A percentile compares a stretch with the other conserved stretches of the same genome.
phyloP scores from a whole-genome alignment of 441 rosid genomes.

The Omphalea diandra region DNA sequence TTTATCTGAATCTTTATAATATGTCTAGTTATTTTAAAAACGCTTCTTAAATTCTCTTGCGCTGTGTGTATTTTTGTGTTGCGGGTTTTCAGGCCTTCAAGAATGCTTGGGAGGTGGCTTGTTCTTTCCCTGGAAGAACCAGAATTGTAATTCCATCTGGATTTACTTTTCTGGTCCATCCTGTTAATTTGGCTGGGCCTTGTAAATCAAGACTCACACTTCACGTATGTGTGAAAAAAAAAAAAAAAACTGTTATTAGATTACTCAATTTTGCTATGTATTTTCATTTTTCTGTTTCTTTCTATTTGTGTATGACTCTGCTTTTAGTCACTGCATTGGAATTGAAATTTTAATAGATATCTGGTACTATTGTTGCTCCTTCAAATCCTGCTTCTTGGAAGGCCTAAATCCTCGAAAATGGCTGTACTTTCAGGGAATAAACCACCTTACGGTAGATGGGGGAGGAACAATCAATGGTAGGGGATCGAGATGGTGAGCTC shows the following conservation, averaged over 20 bases:
- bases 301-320: neutral
- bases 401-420: slow-evolving; percentile 74
- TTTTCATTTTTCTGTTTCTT: neutral
- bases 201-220: slow-evolving; percentile 79
- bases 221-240: slow-evolving; percentile 48
- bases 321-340: slow-evolving; percentile 13
- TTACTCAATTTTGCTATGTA: neutral
- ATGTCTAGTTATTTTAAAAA: neutral
- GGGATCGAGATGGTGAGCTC: slow-evolving; percentile 88
- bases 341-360: slow-evolving; percentile 44
- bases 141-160: slow-evolving; percentile 57
- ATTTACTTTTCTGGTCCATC: slow-evolving; percentile 51
- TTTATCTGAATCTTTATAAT: neutral
- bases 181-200: slow-evolving; percentile 71
- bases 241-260: too few species aligned
- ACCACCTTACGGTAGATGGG: slow-evolving; percentile 74
- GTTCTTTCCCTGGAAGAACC: slow-evolving; percentile 53
- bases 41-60: neutral
- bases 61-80: neutral
- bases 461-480: slow-evolving; percentile 75
- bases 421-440: slow-evolving; percentile 73
- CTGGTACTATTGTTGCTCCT: slow-evolving; percentile 79
- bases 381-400: slow-evolving; percentile 68
- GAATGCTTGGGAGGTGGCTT: slow-evolving; percentile 72
- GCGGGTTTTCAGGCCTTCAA: slow-evolving; percentile 54